These are phyloP conservation scores for Pseudisothecium myosuroides DNA, from an alignment of 225 moss, liverwort and hornwort species.

Conservation along the genomic window DNA sequence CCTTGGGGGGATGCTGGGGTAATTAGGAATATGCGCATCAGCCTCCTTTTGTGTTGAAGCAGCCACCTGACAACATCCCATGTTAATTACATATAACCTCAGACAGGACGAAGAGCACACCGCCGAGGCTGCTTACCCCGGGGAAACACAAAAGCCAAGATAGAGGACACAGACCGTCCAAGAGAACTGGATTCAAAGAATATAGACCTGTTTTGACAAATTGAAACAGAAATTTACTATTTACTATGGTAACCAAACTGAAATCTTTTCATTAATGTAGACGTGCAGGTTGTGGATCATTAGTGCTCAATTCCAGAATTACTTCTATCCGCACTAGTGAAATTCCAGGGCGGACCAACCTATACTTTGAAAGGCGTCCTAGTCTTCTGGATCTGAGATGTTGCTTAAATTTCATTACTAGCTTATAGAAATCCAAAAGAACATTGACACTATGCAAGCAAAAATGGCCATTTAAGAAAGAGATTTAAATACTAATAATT, in stretches of 20 bases:
- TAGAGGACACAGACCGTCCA: not conserved
- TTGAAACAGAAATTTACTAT: not conserved
- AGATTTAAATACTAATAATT: not conserved
- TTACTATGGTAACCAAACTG: not conserved
- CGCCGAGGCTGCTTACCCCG: not conserved
- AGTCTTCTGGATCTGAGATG: not conserved
- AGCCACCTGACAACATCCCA: slow-evolving; percentile 29
- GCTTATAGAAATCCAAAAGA: not conserved
- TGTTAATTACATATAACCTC: not conserved
- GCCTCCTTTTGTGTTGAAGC: slow-evolving; percentile 48
- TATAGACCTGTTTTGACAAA: not conserved
- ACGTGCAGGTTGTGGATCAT: not conserved
- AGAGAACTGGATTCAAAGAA: not conserved
- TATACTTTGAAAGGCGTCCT: not conserved
- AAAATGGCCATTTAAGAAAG: not conserved
- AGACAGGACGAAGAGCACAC: not conserved
- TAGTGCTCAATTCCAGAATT: not conserved
- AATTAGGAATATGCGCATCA: slow-evolving; percentile 44
- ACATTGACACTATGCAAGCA: not conserved
- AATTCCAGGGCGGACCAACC: not conserved
- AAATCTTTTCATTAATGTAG: not conserved
- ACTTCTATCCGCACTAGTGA: not conserved
- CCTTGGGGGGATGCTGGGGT: slow-evolving; percentile 34
- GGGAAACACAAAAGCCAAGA: not conserved
- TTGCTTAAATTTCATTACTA: not conserved